A percentile compares a stretch with the other conserved stretches of the same genome.
These are phyloP conservation scores for Combretum micranthum DNA, from an alignment of 345 rosid species.

Conservation along the genomic window DNA sequence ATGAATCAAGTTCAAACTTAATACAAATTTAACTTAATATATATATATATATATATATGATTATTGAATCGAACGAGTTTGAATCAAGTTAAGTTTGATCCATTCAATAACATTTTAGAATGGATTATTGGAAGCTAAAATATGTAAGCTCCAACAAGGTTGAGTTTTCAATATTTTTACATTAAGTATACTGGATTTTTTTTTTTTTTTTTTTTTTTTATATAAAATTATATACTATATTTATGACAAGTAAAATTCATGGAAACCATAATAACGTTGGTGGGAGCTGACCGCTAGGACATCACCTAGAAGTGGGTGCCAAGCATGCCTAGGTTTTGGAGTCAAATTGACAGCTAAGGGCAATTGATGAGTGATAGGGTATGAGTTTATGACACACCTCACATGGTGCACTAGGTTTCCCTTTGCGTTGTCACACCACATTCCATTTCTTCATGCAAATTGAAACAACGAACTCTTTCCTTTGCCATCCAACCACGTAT, in stretches of 20 bases:
- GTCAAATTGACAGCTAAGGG: constrained; percentile 1
- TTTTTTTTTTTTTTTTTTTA: no score
- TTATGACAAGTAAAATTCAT: not conserved
- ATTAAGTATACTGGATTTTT: no score
- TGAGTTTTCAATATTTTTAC: no score
- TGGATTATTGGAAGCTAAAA: no score
- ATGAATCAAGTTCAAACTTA: no score
- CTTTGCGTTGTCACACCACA: constrained; percentile 8
- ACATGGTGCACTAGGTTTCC: constrained; percentile 8
- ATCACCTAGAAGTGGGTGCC: constrained; percentile 20
- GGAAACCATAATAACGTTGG: not conserved
- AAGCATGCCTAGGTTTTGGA: constrained; percentile 8
- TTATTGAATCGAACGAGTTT: no score
- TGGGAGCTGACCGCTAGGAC: constrained; percentile 12
- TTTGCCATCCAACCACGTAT: not conserved
- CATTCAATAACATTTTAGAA: no score
- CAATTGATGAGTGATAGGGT: not conserved
- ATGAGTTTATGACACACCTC: constrained; percentile 6
- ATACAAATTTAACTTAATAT: no score
- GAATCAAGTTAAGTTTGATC: no score
- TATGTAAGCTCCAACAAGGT: no score
- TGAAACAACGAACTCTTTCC: not conserved
- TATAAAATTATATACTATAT: no score
- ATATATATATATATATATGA: no score
- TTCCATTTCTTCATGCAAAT: constrained; percentile 5